Base-by-base conservation (phyloP, 164 flowering plant species). In the Tetrastigma voinierianum region DNA sequence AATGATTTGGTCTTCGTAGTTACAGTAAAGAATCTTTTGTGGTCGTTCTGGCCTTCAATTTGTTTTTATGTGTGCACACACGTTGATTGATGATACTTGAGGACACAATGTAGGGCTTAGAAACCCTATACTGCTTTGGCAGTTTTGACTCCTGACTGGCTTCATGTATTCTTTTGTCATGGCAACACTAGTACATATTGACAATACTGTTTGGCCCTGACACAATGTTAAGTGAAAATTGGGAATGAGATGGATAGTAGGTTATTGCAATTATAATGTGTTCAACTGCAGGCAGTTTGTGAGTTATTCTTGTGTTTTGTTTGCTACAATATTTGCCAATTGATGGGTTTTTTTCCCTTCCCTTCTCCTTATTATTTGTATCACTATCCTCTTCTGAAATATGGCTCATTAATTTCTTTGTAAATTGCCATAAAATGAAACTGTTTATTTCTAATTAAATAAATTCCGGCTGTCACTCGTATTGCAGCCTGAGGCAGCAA, bases 401-500 rank as follows among this genome's bases (percentile, higher is more conserved):
- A 25, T 25, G 6, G 40, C 40, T 25, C 40, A 25, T 25, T 25
- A 5, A 25, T 25, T 25, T 25, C 6, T 25, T 25, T 25, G 6
- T 32, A 32, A 32, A 32, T 32, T 32, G 3, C 40, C 6, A 32
- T 32, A 32, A 32, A 32, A 32, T 32, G 40, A 32, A 32, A 32
- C 6, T 32, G 40, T 32, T 32, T 32, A 7, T 32, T 32, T 32
- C 40, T 32, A 7, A 32, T 32, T 62, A 60, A 56, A 51, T n/a
- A 16, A 61, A 65, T 24, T 16, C n/a, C 10, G 23, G 46, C 7
- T 53, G 66, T 49, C 66, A 20, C 45, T 65, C n/a, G 13, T 69
- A 1, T 65, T 78, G 80, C 87, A 95, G 99, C 90, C 94, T 60
- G 97, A 87, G 74, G 63, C 66, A 19, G 96, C 64, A 14, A 72